Base-by-base conservation (phyloP, 257 asterid genomes). In the Handroanthus guayacan region DNA sequence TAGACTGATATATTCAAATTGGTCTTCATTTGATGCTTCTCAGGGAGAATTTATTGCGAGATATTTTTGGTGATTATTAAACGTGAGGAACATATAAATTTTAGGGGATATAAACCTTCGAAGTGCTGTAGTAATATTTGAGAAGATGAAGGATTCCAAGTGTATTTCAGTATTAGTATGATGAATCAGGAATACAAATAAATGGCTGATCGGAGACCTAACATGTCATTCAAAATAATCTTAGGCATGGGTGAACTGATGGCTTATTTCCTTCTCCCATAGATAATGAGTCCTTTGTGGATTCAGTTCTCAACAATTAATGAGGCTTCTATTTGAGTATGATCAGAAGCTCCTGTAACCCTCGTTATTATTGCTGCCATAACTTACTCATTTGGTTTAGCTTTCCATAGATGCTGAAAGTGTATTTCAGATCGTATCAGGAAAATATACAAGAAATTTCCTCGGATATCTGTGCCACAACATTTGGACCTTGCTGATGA, bases 401-500 rank as follows among this genome's bases (percentile, higher is more conserved):
- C 37, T 18, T 18, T 72, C 67, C 61, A 55, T 77, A 79, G 20
- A 71, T 80, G 67, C 50, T 79, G 76, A 80, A 55, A 67, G 52
- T 76, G 78, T 62, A 43, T 77, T 81, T 58, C 91, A 95, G 99
- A 89, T 79, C 87, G 89, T 84, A 80, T 95, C 82, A 84, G 88
- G 90, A 86, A 83, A 88, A 91, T 92, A 74, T 92, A 84, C 86
- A 79, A 80, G 82, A 91, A 82, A 80, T 95, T 88, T 82, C 99
- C 99, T 51, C 86, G 90, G 77, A 83, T 89, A 81, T 78, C 93
- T 51, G 91, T 92, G 82, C 98, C 98, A 63, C 99, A 92, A 74
- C 85, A 91, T 83, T 84, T 95, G 87, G 95, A 94, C 78, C 78
- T 92, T 37, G 85, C 88, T 38, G 95, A 84, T 77, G 98, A 92